These are phyloP conservation scores for Cadophora gregata DNA, from an alignment of 2,329 filamentous ascomycete genomes.

Conservation along the genomic window DNA sequence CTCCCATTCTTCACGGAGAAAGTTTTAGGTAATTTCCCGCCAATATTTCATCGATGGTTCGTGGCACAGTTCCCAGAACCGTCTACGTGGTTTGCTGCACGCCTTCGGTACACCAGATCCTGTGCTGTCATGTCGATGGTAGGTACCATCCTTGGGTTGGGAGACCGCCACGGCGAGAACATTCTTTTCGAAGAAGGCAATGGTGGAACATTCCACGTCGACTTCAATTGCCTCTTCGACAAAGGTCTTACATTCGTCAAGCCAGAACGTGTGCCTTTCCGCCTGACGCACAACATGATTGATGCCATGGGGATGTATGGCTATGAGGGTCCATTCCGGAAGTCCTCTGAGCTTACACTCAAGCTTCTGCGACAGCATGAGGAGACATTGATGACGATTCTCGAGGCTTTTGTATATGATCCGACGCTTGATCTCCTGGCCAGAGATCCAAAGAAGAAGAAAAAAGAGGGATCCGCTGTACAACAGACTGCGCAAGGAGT, in stretches of 20 bases:
- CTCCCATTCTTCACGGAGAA: conserved; percentile 73
- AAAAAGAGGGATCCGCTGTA: conserved; percentile 49
- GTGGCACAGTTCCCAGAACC: conserved; percentile 93
- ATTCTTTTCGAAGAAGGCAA: conserved; percentile 93
- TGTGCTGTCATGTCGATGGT: conserved; percentile 99
- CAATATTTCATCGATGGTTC: conserved; percentile 93
- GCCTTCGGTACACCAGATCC: conserved; percentile 88
- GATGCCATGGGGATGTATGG: conserved; percentile 96
- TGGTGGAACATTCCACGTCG: conserved; percentile 94
- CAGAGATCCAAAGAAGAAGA: conserved; percentile 66
- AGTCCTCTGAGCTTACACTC: conserved; percentile 88
- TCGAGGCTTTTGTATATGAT: conserved; percentile 97
- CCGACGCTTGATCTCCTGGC: conserved; percentile 89
- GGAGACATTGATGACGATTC: conserved; percentile 94
- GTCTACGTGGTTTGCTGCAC: conserved; percentile 87
- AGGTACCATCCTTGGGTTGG: conserved; percentile 89
- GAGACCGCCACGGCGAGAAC: conserved; percentile 96
- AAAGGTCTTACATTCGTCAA: conserved; percentile 96
- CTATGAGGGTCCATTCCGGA: conserved; percentile 90
- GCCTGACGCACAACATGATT: conserved; percentile 97
- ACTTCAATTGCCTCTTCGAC: conserved; percentile 99
- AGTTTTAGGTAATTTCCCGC: conserved; percentile 71
- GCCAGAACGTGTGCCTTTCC: conserved; percentile 93
- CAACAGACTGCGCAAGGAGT: conserved; percentile 79
- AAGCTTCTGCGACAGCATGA: conserved; percentile 86